A percentile compares a stretch with the other conserved stretches of the same genome.
phyloP scores from a whole-genome alignment of 2,329 filamentous ascomycete genomes.

The Aspergillus sp. region DNA sequence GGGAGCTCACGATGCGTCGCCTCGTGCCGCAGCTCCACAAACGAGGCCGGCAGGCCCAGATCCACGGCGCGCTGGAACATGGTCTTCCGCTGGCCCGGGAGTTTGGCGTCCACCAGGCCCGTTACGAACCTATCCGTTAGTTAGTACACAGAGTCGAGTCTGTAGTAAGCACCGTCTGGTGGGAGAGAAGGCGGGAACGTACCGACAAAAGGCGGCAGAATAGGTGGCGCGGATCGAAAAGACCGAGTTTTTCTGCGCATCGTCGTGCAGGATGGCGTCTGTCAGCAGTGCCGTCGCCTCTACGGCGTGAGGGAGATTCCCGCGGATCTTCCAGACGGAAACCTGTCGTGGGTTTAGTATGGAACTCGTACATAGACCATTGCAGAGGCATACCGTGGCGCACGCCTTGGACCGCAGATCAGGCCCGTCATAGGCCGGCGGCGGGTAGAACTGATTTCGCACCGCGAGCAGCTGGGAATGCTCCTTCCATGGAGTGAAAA shows the following conservation, averaged over 20 bases:
- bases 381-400: conserved; percentile 32
- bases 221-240: conserved; percentile 47
- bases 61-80: conserved; percentile 46
- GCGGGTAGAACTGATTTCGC: conserved; percentile 40
- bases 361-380: conserved; percentile 1
- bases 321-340: conserved; percentile 45
- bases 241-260: conserved; percentile 39
- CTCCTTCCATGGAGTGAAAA: conserved; percentile 44
- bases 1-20: conserved; percentile 87
- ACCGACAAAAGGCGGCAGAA: conserved; percentile 47
- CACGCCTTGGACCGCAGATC: conserved; percentile 41
- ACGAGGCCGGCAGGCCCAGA: conserved; percentile 57
- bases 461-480: conserved; percentile 36
- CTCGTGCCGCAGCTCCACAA: conserved; percentile 87
- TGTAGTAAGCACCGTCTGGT: no score
- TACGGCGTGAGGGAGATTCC: conserved; percentile 46
- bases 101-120: conserved; percentile 44
- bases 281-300: conserved; percentile 47
- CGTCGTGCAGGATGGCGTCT: conserved; percentile 46
- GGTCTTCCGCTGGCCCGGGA: conserved; percentile 40
- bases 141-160: no score
- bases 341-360: conserved; percentile 28
- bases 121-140: conserved; percentile 42
- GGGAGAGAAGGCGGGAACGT: conserved; percentile 11
- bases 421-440: conserved; percentile 28